Percentiles rank a stretch among this genome's conserved stretches.
phyloP scores from a whole-genome alignment of 1,284 basidiomycete genomes.

The Serendipita sp. region DNA sequence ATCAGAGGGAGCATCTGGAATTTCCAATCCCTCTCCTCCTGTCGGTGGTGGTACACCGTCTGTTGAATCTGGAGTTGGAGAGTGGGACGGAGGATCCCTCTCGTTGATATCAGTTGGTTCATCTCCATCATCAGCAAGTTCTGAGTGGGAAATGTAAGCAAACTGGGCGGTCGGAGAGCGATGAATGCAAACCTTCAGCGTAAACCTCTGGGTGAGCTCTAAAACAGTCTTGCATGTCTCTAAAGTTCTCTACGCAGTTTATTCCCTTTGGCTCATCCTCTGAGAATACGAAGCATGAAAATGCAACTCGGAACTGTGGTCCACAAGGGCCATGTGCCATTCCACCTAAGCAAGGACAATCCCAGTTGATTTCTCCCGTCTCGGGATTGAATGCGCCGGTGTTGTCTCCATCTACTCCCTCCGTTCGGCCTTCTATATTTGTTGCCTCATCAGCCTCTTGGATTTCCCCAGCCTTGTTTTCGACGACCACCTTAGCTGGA shows the following conservation, averaged over 20 bases:
- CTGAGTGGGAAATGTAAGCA: not conserved
- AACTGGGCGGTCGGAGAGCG: not conserved
- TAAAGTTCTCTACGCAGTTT: conserved; percentile 96
- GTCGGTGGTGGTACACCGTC: not conserved
- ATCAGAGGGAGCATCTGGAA: not conserved
- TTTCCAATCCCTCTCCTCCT: not conserved
- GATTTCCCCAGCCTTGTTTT: not conserved
- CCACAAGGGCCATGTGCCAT: conserved; percentile 98
- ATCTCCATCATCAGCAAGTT: conserved; percentile 2
- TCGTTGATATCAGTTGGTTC: not conserved
- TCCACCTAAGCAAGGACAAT: conserved; percentile 92
- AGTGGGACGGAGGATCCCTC: not conserved
- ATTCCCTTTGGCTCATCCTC: conserved; percentile 96
- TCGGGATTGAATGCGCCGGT: conserved; percentile 64
- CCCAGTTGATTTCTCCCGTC: conserved; percentile 98
- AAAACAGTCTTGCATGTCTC: conserved; percentile 97
- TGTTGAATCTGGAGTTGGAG: not conserved
- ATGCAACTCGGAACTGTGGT: conserved; percentile 85
- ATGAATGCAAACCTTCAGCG: conserved; percentile 59
- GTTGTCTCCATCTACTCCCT: conserved; percentile 10
- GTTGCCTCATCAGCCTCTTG: not conserved
- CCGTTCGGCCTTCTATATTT: conserved; percentile 3
- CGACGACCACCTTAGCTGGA: not conserved
- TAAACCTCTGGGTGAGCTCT: conserved; percentile 90
- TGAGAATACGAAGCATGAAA: conserved; percentile 93